A percentile compares a stretch with the other conserved stretches of the same genome.
These are phyloP conservation scores for Chrysosporium queenslandicum DNA, from an alignment of 2,329 filamentous ascomycete genomes.

Conservation along the genomic window DNA sequence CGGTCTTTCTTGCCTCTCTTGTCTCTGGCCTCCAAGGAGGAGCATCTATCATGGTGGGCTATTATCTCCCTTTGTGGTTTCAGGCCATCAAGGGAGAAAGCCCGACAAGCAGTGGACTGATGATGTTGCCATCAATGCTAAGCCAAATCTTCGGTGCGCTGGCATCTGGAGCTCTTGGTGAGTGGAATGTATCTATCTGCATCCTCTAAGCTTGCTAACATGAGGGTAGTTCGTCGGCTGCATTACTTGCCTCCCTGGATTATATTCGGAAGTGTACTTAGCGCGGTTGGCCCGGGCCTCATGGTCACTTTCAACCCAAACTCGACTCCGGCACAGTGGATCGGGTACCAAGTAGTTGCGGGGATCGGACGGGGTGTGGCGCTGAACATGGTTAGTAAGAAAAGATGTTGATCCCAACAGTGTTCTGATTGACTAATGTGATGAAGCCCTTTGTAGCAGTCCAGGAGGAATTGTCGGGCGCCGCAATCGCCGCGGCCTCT, in stretches of 20 bases:
- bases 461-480: neutral
- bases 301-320: neutral
- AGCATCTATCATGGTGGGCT: constrained; percentile 3
- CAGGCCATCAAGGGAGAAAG: constrained; percentile 7
- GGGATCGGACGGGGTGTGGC: neutral
- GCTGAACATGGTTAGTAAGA: neutral
- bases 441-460: constrained; percentile 3
- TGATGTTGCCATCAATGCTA: constrained; percentile 6
- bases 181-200: neutral
- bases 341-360: neutral
- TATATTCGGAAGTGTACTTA: constrained; percentile 1
- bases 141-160: constrained; percentile 4
- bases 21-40: constrained; percentile 3
- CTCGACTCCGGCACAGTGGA: neutral
- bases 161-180: neutral
- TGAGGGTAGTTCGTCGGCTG: neutral
- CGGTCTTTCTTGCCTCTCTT: constrained; percentile 2
- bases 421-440: neutral
- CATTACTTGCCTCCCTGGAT: constrained; percentile 7
- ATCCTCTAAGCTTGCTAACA: neutral
- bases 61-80: constrained; percentile 13
- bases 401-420: neutral
- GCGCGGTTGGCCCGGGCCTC: constrained; percentile 1
- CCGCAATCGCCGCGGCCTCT: neutral
- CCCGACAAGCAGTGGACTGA: constrained; percentile 7